Base-by-base conservation (phyloP, 306 rosid species). In the Casuarina glauca region DNA sequence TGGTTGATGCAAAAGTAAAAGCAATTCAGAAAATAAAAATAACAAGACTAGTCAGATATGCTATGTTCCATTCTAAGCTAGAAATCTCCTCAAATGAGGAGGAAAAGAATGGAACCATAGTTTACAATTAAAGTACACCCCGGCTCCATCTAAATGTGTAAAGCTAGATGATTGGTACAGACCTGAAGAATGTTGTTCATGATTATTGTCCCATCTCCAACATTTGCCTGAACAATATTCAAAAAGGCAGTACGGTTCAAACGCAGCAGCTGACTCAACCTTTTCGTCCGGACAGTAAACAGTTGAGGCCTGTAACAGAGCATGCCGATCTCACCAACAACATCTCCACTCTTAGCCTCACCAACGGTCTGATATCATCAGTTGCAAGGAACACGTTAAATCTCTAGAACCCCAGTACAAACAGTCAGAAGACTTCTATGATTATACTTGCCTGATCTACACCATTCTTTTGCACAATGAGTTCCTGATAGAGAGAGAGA, bases 221-320 rank as follows among this genome's bases (percentile, higher is more conserved):
- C 86, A 85, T 83, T 88, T 74, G 93, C 84, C 73, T 88, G 81
- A 76, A 78, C 79, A 84, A 87, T 81, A 74, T 71, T 90, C 38
- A 86, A n/a, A 85, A 92, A 87, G 7, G 88, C 41, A 49, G 91
- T 78, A n/a, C 94, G 88, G 74, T 69, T 85, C 84, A 94, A 46
- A 57, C 94, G 94, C 72, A 94, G 80, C 76, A 94, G 83, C 83
- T 92, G 95, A 76, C 91, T 74, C 78, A 94, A 72, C 76, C 92
- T 81, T 76, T 85, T 92, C 6, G 95, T 92, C 62, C 97, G 89
- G 43, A 87, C 86, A 15, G 96, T 88, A 72, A 87, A 88, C 42
- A 76, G 43, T 38, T 94, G 97, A 15, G 98, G 96, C 80, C 88
- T 83, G 79, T 89, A 92, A 86, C 97, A 89, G 39, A 92, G 82